Evolutionary conservation across 225 moss, liverwort and hornwort species (phyloP), one percentile per base, ranked within the genome.

Genomic region (Anthoceros angustus): DNA sequence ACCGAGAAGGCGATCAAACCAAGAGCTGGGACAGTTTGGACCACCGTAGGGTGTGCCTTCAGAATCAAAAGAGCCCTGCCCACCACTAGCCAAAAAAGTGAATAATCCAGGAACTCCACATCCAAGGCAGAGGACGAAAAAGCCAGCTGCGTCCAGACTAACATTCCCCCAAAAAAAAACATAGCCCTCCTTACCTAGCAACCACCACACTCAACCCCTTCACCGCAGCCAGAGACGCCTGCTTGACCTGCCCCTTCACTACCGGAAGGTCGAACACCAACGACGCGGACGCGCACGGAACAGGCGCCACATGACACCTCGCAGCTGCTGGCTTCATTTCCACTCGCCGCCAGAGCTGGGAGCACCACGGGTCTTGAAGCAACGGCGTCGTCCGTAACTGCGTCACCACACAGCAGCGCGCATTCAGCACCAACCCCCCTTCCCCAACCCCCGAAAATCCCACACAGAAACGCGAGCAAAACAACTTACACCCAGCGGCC

Each of bases 1-100:
- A 81, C 25, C 50, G 88, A 78, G 69, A 87, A 80, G 60, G 71
- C 75, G 71, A 91, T 76, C 42, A 98, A 64, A 40, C 80, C 75
- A 10, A 89, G 39, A 24, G 88, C 82, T 68, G 81, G 81, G 42
- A 61, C 74, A 46, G 77, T 81, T 70, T 87, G 77, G 50, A 81
- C 64, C 65, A 81, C 40, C 65, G 74, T 55, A 8, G 82, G 74
- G 43, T 80, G 73, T 40, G 70, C 78, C 72, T 78, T 85, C 18
- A 84, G 67, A 73, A 80, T 80, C 74, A 77, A 50, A 8, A 74
- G 39, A 42, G 40, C 67, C 68, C 72, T 73, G 74, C n/a, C 18
- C 21, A 74, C 12, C 38, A n/a, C 62, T 5, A 0, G 42, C n/a
- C 55, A 39, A 14, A 46, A 26, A 0, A 12, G 6, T 40, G 5